These are phyloP conservation scores for Peronospora farinosa DNA, from an alignment of 352 stramenopile species.

Conservation along the genomic window DNA sequence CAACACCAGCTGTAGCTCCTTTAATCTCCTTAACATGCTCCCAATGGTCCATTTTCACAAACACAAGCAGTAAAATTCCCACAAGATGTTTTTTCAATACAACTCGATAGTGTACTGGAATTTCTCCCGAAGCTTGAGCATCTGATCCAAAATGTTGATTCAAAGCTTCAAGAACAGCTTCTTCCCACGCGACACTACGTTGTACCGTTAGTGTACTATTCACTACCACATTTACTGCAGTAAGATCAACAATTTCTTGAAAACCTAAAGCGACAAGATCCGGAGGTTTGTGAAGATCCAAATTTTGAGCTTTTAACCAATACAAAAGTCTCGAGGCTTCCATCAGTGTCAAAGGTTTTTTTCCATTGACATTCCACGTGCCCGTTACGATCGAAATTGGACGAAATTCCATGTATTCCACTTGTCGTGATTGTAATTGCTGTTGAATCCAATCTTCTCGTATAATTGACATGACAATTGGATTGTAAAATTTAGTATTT, in stretches of 20 bases:
- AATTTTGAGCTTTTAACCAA: slow-evolving; percentile 49
- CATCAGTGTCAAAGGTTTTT: slow-evolving; percentile 86
- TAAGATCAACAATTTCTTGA: slow-evolving; percentile 99
- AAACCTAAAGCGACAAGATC: slow-evolving; percentile 82
- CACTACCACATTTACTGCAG: slow-evolving; percentile 98
- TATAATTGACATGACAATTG: slow-evolving; percentile 79
- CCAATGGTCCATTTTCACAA: slow-evolving; percentile 82
- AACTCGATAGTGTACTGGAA: slow-evolving; percentile 45
- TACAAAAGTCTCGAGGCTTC: slow-evolving; percentile 56
- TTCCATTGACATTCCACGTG: slow-evolving; percentile 99
- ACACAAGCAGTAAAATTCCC: slow-evolving; percentile 95
- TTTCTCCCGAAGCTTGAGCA: slow-evolving; percentile 5
- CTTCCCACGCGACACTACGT: slow-evolving; percentile 83
- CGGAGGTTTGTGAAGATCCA: slow-evolving; percentile 19
- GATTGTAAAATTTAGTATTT: slow-evolving; percentile 74
- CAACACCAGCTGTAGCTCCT: slow-evolving; percentile 89
- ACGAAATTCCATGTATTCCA: slow-evolving; percentile 62
- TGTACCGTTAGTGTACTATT: slow-evolving; percentile 91
- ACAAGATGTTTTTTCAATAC: slow-evolving; percentile 93
- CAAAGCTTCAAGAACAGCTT: slow-evolving; percentile 86
- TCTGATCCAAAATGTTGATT: slow-evolving; percentile 60
- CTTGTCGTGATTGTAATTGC: slow-evolving; percentile 52
- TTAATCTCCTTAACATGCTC: slow-evolving; percentile 84
- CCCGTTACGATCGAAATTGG: slow-evolving; percentile 62
- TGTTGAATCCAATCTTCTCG: slow-evolving; percentile 86